Evolutionary conservation across 2,329 filamentous ascomycete species (phyloP).

Genomic region (Metarhizium sp.): DNA sequence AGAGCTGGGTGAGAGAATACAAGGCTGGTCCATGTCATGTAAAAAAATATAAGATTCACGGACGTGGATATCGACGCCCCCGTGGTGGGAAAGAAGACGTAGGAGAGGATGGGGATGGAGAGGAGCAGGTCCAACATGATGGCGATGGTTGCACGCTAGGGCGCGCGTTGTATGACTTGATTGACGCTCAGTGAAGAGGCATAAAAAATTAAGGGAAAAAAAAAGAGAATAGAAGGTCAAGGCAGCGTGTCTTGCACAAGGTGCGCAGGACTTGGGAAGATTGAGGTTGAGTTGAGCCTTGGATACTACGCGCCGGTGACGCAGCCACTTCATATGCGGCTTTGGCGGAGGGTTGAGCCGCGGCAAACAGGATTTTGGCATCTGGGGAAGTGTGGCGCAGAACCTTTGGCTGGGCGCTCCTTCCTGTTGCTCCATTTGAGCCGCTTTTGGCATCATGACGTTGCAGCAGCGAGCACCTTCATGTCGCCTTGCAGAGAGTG

Average conservation of each 20-base stretch:
- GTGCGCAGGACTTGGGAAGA: no score
- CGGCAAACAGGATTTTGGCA: background rate
- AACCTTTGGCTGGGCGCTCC: background rate
- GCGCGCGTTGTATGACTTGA: no score
- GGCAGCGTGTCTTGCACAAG: no score
- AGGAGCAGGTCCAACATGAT: constrained; percentile 54
- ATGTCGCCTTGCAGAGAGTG: background rate
- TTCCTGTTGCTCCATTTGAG: background rate
- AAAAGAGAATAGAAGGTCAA: no score
- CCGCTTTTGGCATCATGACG: background rate
- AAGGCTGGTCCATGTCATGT: constrained; percentile 80
- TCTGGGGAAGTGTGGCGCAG: background rate
- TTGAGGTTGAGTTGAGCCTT: no score
- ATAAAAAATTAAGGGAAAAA: no score
- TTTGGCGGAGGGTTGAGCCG: background rate
- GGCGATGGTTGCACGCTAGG: background rate
- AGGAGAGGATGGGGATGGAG: constrained; percentile 63
- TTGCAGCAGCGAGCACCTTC: background rate
- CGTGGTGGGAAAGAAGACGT: constrained; percentile 50
- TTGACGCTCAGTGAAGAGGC: no score
- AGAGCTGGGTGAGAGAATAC: constrained; percentile 68
- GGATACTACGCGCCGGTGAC: no score
- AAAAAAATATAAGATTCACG: constrained; percentile 81
- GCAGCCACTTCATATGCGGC: no score
- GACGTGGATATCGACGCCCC: constrained; percentile 63